Evolutionary conservation across 1,139 yeast species (phyloP), one percentile per base, ranked within the genome.

Genomic region (Candida neerlandica): DNA sequence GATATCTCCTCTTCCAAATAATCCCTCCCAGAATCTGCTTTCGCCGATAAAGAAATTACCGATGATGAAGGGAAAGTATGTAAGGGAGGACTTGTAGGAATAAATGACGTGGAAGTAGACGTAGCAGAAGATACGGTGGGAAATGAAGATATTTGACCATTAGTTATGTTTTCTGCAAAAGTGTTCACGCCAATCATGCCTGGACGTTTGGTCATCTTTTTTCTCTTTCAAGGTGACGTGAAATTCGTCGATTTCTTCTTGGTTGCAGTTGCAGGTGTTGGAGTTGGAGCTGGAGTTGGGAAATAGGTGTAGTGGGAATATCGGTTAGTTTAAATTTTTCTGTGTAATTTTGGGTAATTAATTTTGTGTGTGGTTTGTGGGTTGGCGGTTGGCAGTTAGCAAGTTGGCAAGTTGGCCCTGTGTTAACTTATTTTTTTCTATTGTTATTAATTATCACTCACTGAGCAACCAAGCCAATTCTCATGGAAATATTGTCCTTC

Each of bases 1-100:
- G 61, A 53, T 18, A 67, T 45, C 39, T 61, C 63, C 5, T 58
- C 63, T 12, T 59, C 58, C 5, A 62, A 32, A 30, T 26, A 55
- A 40, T 53, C 53, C n/a, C 47, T 38, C 12, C 23, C 37, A 12
- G 23, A 27, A 15, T 23, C 21, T 5, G 18, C 19, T 9, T 26
- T 21, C 12, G 10, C 26, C 11, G 43, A 40, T 11, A 46, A 27
- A n/a, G 44, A 44, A 15, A 44, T 6, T 9, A 12, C 38, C 21
- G 47, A 44, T 6, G 29, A 6, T 7, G 44, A 41, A 12, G 42
- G 46, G 23, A 43, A 38, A 4, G 43, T 35, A 15, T 44, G 47
- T 14, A 44, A 42, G 11, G 47, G 43, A 18, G 32, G 9, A n/a
- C 3, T 14, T 15, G 32, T 26, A 14, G 42, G 26, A 14, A 16